phyloP scores from a whole-genome alignment of 371 early-diverging fungal species.

The Rhizopus stolonifer region DNA sequence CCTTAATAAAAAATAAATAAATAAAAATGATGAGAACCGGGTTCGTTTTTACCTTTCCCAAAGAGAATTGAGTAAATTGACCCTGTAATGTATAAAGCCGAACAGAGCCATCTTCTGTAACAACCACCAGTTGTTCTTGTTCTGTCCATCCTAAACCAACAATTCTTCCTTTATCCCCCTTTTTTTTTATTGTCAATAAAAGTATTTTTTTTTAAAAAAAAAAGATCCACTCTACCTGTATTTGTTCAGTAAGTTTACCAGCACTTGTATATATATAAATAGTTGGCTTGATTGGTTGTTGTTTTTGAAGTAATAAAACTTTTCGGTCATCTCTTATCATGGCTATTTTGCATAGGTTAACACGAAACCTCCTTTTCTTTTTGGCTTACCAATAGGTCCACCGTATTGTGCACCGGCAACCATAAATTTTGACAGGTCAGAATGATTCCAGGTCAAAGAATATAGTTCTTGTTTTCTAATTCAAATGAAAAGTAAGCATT shows the following conservation, averaged over 20 bases:
- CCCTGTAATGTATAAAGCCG: slow-evolving; percentile 82
- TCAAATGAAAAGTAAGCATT: neutral
- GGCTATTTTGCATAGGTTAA: slow-evolving; percentile 49
- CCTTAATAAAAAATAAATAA: slow-evolving; percentile 52
- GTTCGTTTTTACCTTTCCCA: slow-evolving; percentile 64
- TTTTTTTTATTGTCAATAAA: too few species aligned
- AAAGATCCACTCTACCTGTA: slow-evolving; percentile 57
- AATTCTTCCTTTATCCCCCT: slow-evolving; percentile 92
- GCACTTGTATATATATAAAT: slow-evolving; percentile 85
- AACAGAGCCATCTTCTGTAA: slow-evolving; percentile 88
- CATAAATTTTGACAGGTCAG: slow-evolving; percentile 80
- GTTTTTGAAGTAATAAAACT: slow-evolving; percentile 70
- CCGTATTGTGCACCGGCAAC: slow-evolving; percentile 86
- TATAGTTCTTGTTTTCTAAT: slow-evolving; percentile 77
- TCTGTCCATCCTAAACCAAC: slow-evolving; percentile 91
- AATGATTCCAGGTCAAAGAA: slow-evolving; percentile 82
- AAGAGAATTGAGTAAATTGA: slow-evolving; percentile 74
- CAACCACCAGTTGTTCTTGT: slow-evolving; percentile 83
- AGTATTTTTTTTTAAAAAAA: too few species aligned
- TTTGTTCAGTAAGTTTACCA: slow-evolving; percentile 82
- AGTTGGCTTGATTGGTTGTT: slow-evolving; percentile 73
- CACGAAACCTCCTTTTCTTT: neutral
- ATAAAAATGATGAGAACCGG: neutral
- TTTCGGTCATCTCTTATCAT: slow-evolving; percentile 86
- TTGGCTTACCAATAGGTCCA: slow-evolving; percentile 83